A percentile compares a stretch with the other conserved stretches of the same genome.
Evolutionary conservation across 495 filamentous ascomycete species (phyloP).

Genomic region (Talaromyces wortmannii): DNA sequence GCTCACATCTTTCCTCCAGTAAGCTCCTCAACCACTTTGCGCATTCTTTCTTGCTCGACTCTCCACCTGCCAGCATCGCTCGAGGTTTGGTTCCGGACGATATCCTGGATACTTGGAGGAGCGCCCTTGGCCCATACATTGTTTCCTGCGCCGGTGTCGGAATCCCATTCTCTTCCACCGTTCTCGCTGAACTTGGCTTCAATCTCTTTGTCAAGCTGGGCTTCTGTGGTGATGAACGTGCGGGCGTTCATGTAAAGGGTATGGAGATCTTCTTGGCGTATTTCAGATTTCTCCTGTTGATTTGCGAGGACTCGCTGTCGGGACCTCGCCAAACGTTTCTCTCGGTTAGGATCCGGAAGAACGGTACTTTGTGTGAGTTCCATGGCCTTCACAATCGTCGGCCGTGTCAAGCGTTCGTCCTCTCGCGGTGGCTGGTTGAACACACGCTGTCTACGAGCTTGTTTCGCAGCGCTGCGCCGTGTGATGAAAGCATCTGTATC

Average conservation of each 20-base stretch:
- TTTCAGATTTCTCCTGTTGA: slow-evolving; percentile 26
- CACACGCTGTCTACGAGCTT: slow-evolving; percentile 34
- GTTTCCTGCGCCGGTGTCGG: slow-evolving; percentile 30
- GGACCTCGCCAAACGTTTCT: slow-evolving; percentile 36
- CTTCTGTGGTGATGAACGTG: slow-evolving; percentile 57
- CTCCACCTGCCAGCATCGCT: slow-evolving; percentile 30
- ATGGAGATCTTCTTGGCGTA: slow-evolving; percentile 45
- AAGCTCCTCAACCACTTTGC: slow-evolving; percentile 58
- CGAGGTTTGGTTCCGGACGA: slow-evolving; percentile 24
- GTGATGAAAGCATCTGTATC: slow-evolving; percentile 27
- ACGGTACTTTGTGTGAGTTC: slow-evolving; percentile 24
- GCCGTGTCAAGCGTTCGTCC: slow-evolving; percentile 54
- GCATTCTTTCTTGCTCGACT: slow-evolving; percentile 49
- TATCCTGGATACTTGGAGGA: slow-evolving; percentile 42
- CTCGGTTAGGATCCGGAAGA: slow-evolving; percentile 41
- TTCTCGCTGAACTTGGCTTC: slow-evolving; percentile 53
- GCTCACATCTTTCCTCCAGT: slow-evolving; percentile 61
- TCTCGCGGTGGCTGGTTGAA: slow-evolving; percentile 45
- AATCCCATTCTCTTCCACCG: slow-evolving; percentile 40
- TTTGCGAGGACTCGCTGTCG: slow-evolving; percentile 26
- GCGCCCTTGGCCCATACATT: slow-evolving; percentile 54
- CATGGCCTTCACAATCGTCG: slow-evolving; percentile 39
- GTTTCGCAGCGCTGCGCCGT: slow-evolving; percentile 25
- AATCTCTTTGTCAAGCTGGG: slow-evolving; percentile 53
- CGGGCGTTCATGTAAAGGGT: slow-evolving; percentile 59